Evolutionary conservation across 2,329 filamentous ascomycete species (phyloP).

Genomic region (Curvularia verruculosa): DNA sequence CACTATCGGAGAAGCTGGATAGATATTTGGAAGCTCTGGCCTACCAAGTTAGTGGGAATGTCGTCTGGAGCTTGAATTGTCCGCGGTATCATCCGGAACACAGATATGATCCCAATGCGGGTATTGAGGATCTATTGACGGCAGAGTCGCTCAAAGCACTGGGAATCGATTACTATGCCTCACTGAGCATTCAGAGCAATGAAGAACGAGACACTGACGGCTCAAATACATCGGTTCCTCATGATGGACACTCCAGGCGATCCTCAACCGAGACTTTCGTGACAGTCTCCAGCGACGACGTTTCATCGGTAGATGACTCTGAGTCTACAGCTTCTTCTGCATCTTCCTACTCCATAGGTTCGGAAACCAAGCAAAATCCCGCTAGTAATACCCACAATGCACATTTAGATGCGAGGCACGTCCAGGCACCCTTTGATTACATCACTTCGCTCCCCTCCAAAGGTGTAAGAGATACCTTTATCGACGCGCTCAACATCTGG

Average conservation of each 20-base stretch:
- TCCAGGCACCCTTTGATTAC: neutral
- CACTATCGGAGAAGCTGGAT: neutral
- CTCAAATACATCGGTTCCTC: neutral
- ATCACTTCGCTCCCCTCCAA: neutral
- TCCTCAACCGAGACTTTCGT: neutral
- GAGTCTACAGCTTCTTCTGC: neutral
- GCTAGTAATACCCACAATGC: neutral
- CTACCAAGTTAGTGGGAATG: neutral
- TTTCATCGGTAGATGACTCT: neutral
- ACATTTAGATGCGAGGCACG: neutral
- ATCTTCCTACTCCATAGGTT: neutral
- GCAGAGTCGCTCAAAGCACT: neutral
- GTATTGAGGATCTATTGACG: neutral
- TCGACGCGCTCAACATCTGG: neutral
- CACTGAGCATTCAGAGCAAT: neutral
- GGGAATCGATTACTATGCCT: neutral
- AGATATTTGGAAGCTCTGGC: neutral
- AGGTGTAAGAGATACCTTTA: neutral
- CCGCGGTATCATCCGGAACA: neutral
- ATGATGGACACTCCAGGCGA: neutral
- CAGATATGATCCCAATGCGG: neutral
- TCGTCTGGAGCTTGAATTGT: neutral
- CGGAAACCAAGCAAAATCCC: neutral
- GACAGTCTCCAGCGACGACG: neutral
- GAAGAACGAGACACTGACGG: neutral